A percentile compares a stretch with the other conserved stretches of the same genome.
Conservation (phyloP, 257 asterid genomes). For the Solanum piurae region DNA sequence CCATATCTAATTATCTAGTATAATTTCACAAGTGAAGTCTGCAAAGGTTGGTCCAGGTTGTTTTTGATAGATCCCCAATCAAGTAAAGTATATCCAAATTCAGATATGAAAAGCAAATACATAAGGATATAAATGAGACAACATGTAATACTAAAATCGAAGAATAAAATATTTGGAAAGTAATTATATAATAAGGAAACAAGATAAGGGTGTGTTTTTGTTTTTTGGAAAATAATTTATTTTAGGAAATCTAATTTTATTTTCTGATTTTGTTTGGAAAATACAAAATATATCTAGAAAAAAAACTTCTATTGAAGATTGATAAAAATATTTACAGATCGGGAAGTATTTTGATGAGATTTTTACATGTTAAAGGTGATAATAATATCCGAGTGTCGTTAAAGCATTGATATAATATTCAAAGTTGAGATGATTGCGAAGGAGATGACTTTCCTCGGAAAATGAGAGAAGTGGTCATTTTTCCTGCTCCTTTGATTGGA, state of each 20-base stretch:
- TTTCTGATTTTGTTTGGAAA: not conserved
- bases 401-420: not conserved
- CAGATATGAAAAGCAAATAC: not conserved
- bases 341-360: not conserved
- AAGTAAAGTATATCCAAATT: not conserved
- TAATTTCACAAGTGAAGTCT: not conserved
- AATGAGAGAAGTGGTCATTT: not conserved
- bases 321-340: not conserved
- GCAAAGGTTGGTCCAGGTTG: not conserved
- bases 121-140: not conserved
- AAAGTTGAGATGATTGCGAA: not conserved
- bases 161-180: not conserved
- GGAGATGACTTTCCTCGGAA: not conserved
- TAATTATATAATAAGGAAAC: not conserved
- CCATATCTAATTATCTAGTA: not conserved
- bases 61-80: not conserved
- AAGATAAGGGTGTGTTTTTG: not conserved
- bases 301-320: not conserved
- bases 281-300: not conserved
- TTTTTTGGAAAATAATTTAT: not conserved
- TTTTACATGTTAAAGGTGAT: not conserved
- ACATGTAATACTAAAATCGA: not conserved
- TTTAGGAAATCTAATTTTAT: not conserved
- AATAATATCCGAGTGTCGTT: not conserved
- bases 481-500: not conserved